Base-by-base conservation (phyloP, 1,284 basidiomycete species). In the Salmacisia buchloeana region DNA sequence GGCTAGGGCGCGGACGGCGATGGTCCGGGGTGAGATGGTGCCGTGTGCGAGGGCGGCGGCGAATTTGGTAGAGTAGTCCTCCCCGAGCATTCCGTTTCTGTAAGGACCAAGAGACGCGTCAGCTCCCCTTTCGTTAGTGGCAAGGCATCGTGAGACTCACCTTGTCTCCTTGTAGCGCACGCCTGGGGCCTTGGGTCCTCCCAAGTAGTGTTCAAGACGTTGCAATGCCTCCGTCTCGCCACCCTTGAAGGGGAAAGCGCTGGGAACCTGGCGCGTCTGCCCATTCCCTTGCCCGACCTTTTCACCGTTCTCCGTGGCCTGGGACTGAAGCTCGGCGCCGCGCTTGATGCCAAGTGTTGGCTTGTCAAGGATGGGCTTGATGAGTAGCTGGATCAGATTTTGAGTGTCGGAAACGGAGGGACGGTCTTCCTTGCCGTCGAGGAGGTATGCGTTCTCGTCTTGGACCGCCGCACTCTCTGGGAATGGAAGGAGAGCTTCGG, bases 51-150 rank as follows among this genome's bases (percentile, higher is more conserved):
- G 67, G 2, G 69, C 67, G 2, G 72, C 68, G n/a, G 70, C 69
- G 45, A 76, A 71, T 35, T 75, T 75, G 60, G 74, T 74, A 9
- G 58, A 62, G 65, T 75, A 74, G 52, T 71, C 72, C 2, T 59
- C 43, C 15, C 74, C 72, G 0, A 74, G 65, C 73, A 74, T 69
- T 18, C 67, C 61, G 56, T 74, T 74, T 6, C 72, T 23, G n/a
- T 9, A 9, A 21, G 6, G 43, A 6, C n/a, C 9, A 46, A 21
- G n/a, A 6, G 9, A n/a, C 9, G 9, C 43, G 43, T 21, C 35
- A 38, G 35, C 15, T 15, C 9, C 35, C 15, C 35, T 38, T 38
- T 38, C 35, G 35, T n/a, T n/a, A n/a, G 35, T 15, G 35, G 9
- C 35, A 38, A 15, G 35, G 35, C 15, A 7, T 9, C 7, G 35